phyloP scores from a whole-genome alignment of 805 yeast species.

The Kodamaea sagamina region DNA sequence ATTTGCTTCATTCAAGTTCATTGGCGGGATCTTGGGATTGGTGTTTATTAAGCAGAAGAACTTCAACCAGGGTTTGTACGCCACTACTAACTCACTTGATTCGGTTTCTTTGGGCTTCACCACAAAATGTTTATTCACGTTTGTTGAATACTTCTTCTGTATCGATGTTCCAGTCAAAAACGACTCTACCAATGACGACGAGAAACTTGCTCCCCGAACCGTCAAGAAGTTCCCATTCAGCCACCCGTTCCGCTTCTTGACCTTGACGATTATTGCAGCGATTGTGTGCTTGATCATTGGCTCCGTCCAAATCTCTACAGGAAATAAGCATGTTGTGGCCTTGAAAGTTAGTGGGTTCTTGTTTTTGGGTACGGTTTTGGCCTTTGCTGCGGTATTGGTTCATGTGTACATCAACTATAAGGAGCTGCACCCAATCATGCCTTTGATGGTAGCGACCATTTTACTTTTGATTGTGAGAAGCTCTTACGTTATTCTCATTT shows the following conservation, averaged over 20 bases:
- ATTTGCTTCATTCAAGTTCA: conserved; percentile 2
- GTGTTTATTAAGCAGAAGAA: neutral
- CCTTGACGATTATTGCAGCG: conserved; percentile 6
- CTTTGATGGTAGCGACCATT: neutral
- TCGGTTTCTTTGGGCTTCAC: conserved; percentile 9
- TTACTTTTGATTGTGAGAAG: conserved; percentile 7
- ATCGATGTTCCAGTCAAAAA: neutral
- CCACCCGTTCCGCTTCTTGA: conserved; percentile 11
- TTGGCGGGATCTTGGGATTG: conserved; percentile 10
- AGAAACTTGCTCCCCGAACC: neutral
- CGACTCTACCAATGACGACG: neutral
- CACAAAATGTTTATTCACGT: conserved; percentile 2
- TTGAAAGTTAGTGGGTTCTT: conserved; percentile 9
- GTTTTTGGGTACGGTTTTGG: conserved; percentile 5
- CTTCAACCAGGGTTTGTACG: conserved; percentile 7
- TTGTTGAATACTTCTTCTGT: conserved; percentile 9
- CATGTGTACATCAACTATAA: conserved; percentile 1
- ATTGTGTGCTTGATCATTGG: conserved; percentile 8
- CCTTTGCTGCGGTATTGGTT: neutral
- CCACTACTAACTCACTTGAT: conserved; percentile 8
- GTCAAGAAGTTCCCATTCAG: conserved; percentile 1
- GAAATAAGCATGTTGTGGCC: neutral
- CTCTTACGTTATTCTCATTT: conserved; percentile 5
- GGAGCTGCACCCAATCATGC: conserved; percentile 7
- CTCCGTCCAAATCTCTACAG: neutral